Evolutionary conservation across 495 filamentous ascomycete species (phyloP).

Genomic region (Penicillium coffeae): DNA sequence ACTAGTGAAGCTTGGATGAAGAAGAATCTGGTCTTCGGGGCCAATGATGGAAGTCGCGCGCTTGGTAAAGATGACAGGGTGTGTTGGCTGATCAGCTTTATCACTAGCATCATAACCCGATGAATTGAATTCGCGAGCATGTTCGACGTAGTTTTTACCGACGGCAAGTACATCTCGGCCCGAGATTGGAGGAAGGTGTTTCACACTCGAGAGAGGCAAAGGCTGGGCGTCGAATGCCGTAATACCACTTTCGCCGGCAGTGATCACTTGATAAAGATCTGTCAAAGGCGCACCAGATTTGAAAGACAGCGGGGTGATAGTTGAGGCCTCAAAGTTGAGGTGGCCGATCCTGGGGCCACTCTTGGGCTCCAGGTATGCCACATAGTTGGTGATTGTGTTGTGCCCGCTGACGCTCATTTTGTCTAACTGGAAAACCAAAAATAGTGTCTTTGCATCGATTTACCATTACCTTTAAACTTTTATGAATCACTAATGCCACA

Average conservation of each 20-base stretch:
- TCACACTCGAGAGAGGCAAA: conserved; percentile 34
- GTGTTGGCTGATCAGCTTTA: conserved; percentile 34
- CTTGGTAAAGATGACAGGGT: conserved; percentile 54
- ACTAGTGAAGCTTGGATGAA: conserved; percentile 46
- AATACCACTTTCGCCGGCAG: conserved; percentile 5
- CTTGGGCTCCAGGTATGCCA: conserved; percentile 18
- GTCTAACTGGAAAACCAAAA: too few relatives aligned
- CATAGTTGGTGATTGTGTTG: conserved; percentile 17
- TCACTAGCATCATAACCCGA: conserved; percentile 51
- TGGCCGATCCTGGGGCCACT: conserved; percentile 41
- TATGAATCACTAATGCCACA: background rate
- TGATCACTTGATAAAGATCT: conserved; percentile 49
- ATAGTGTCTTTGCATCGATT: too few relatives aligned
- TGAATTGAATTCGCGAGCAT: conserved; percentile 47
- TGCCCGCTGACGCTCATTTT: background rate
- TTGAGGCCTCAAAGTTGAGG: conserved; percentile 31
- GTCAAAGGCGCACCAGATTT: conserved; percentile 44
- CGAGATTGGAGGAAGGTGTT: conserved; percentile 44
- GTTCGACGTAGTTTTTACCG: conserved; percentile 55
- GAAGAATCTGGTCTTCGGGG: conserved; percentile 40
- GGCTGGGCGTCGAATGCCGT: conserved; percentile 14
- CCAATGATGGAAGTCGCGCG: conserved; percentile 52
- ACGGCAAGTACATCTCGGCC: conserved; percentile 51
- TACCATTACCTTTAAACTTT: too few relatives aligned
- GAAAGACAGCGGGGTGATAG: conserved; percentile 46